phyloP scores from a whole-genome alignment of 768 basidiomycete genomes.

The Lepiota venenata region DNA sequence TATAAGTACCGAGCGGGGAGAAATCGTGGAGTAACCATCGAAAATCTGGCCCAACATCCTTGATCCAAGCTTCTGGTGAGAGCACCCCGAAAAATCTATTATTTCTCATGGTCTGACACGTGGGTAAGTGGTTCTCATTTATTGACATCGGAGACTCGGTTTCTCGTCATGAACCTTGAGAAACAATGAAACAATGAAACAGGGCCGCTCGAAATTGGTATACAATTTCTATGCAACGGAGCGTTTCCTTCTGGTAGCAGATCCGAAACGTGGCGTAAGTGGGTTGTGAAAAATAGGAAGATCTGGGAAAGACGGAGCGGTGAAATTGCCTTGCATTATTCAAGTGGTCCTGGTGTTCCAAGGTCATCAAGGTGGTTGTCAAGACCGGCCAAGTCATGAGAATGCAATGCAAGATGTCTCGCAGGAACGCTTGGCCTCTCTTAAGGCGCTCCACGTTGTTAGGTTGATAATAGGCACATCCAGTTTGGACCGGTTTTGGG shows the following conservation, averaged over 20 bases:
- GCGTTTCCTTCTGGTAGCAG: no score
- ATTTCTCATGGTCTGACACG: no score
- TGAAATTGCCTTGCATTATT: neutral
- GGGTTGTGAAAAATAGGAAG: neutral
- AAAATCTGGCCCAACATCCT: constrained; percentile 9
- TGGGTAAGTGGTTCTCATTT: no score
- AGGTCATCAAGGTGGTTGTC: constrained; percentile 14
- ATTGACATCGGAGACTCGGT: no score
- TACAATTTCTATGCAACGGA: no score
- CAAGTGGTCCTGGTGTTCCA: constrained; percentile 7
- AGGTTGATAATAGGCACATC: neutral
- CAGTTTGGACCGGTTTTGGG: no score
- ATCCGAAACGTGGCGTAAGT: no score
- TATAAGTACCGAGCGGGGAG: neutral
- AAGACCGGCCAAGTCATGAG: constrained; percentile 7
- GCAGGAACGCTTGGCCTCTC: neutral
- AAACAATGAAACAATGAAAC: no score
- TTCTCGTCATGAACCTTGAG: no score
- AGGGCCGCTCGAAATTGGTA: no score
- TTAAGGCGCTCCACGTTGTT: neutral
- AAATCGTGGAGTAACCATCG: neutral
- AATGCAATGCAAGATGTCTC: neutral
- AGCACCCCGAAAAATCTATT: no score
- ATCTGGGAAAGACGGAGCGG: neutral
- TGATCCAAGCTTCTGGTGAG: constrained; percentile 9